These are phyloP conservation scores for Drechslerella dactyloides DNA, from an alignment of 2,329 filamentous ascomycete genomes.

Conservation along the genomic window DNA sequence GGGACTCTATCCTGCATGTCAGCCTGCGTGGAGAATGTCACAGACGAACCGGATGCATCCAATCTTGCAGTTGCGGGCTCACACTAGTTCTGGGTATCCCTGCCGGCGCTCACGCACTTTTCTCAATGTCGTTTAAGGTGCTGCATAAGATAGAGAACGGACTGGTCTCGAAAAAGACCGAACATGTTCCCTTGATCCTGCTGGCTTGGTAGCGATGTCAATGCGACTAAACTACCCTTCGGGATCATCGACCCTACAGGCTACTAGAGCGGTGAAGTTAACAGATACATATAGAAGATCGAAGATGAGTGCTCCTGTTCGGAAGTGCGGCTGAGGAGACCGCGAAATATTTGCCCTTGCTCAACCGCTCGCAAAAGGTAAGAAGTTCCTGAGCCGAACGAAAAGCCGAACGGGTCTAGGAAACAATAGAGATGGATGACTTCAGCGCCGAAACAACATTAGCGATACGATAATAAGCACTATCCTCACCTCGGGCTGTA, in stretches of 20 bases:
- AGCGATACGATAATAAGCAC: background rate
- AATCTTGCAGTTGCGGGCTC: conserved; percentile 3
- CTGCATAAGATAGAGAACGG: background rate
- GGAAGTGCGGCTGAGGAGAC: conserved; percentile 30
- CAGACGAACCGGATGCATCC: conserved; percentile 35
- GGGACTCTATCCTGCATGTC: conserved; percentile 26
- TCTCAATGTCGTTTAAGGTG: background rate
- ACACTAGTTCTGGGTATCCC: conserved; percentile 18
- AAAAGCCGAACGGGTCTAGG: too few relatives aligned
- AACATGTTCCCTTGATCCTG: background rate
- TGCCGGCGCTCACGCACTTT: conserved; percentile 15
- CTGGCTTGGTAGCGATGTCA: background rate
- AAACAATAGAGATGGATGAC: too few relatives aligned
- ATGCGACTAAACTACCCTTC: background rate
- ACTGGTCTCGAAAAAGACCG: background rate
- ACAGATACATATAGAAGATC: background rate
- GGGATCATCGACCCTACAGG: background rate
- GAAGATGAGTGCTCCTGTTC: too few relatives aligned
- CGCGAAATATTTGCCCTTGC: conserved; percentile 11
- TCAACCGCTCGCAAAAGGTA: too few relatives aligned
- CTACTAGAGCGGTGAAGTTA: background rate
- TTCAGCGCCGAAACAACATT: background rate
- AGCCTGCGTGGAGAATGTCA: conserved; percentile 27
- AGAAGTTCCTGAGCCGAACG: too few relatives aligned
- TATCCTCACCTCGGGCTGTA: background rate